Evolutionary conservation across 768 basidiomycete species (phyloP).

Genomic region (Naganishia vishniacii): DNA sequence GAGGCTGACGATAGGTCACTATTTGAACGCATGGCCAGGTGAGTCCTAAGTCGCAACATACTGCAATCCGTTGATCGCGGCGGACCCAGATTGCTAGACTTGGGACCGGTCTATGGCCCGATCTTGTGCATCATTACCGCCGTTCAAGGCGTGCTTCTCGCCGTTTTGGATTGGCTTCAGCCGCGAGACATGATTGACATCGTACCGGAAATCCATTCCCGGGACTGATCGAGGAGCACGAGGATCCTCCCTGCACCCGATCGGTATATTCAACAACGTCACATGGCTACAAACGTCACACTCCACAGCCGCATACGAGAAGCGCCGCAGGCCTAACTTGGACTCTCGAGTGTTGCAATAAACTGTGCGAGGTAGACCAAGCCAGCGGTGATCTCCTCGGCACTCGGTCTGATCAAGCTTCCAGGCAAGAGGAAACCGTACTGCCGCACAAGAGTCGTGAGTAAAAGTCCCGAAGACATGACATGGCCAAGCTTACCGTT

Average conservation of each 20-base stretch:
- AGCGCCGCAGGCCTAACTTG: not conserved
- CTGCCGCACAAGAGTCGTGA: conserved; percentile 48
- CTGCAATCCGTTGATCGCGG: not conserved
- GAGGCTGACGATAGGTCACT: conserved; percentile 61
- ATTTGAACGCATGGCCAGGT: conserved; percentile 75
- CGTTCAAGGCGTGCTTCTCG: conserved; percentile 82
- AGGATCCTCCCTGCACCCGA: too few species aligned
- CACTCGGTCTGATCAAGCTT: conserved; percentile 68
- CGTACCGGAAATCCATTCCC: conserved; percentile 52
- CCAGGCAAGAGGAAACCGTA: conserved; percentile 73
- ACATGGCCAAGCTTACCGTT: conserved; percentile 53
- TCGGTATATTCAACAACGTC: too few species aligned
- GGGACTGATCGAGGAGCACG: too few species aligned
- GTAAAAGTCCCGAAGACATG: not conserved
- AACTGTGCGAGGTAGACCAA: conserved; percentile 65
- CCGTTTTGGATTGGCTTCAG: conserved; percentile 74
- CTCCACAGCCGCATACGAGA: too few species aligned
- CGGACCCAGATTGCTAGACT: conserved; percentile 58
- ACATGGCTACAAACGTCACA: too few species aligned
- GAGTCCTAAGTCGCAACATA: conserved; percentile 29
- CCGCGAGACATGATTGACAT: conserved; percentile 73
- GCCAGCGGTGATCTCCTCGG: conserved; percentile 67
- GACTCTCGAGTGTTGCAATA: conserved; percentile 47
- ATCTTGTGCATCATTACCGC: conserved; percentile 84
- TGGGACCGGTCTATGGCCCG: conserved; percentile 74